Percentiles rank a stretch among this genome's conserved stretches.
These are phyloP conservation scores for Diutina siamensis DNA, from an alignment of 1,139 yeast species.

Conservation along the genomic window DNA sequence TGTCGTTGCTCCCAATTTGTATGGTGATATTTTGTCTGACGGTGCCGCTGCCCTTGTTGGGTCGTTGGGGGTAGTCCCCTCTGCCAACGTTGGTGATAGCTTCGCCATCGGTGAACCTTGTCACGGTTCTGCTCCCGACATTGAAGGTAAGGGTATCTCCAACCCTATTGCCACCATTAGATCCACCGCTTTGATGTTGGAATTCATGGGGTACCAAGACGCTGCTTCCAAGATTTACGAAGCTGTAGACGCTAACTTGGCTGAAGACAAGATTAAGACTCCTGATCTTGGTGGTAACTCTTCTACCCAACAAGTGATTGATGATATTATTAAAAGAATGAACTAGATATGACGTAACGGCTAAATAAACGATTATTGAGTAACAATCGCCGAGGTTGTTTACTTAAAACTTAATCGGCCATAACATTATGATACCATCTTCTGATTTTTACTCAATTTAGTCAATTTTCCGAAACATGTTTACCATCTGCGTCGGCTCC, in stretches of 20 bases:
- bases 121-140: slow-evolving; percentile 98
- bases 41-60: slow-evolving; percentile 99
- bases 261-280: slow-evolving; percentile 70
- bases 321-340: slow-evolving; percentile 49
- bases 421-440: too few relatives aligned
- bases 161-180: slow-evolving; percentile 97
- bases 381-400: neutral
- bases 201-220: slow-evolving; percentile 82
- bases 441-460: too few relatives aligned
- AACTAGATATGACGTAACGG: neutral
- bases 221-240: slow-evolving; percentile 88
- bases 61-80: slow-evolving; percentile 94
- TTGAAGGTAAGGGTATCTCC: slow-evolving; percentile 88
- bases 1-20: slow-evolving; percentile 95
- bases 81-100: slow-evolving; percentile 92
- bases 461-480: too few relatives aligned
- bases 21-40: slow-evolving; percentile 93
- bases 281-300: slow-evolving; percentile 93
- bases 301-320: slow-evolving; percentile 74
- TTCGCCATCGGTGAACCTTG: slow-evolving; percentile 99
- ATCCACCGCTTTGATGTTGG: slow-evolving; percentile 94
- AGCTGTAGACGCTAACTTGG: slow-evolving; percentile 90
- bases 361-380: too few relatives aligned
- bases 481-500: too few relatives aligned
- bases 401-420: neutral